These are phyloP conservation scores for Elsinoe necatrix DNA, from an alignment of 2,329 filamentous ascomycete species.

Conservation along the genomic window DNA sequence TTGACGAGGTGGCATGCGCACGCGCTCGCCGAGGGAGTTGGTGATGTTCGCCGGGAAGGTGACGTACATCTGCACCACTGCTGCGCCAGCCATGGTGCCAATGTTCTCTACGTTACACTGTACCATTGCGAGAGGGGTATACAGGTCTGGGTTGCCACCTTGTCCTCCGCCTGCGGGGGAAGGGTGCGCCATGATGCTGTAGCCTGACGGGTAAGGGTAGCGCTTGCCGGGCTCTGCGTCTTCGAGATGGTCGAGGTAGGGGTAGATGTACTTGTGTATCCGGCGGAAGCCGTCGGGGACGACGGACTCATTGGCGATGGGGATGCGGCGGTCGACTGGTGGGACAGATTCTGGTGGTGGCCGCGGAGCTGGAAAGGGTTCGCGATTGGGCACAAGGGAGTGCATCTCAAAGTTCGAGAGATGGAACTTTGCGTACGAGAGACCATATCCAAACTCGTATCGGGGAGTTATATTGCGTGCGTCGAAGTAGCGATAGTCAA, in stretches of 20 bases:
- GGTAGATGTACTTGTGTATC: conserved; percentile 64
- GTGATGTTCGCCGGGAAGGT: conserved; percentile 31
- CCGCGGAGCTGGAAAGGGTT: conserved; percentile 37
- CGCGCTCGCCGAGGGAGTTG: conserved; percentile 21
- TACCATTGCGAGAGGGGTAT: conserved; percentile 45
- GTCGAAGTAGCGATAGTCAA: conserved; percentile 88
- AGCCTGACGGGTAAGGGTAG: conserved; percentile 50
- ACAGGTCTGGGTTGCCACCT: conserved; percentile 60
- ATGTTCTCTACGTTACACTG: conserved; percentile 53
- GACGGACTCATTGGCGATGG: conserved; percentile 48
- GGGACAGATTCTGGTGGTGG: conserved; percentile 43
- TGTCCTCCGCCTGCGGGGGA: conserved; percentile 63
- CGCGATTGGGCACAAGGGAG: conserved; percentile 17
- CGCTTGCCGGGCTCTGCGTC: conserved; percentile 36
- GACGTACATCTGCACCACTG: conserved; percentile 52
- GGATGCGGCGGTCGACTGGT: conserved; percentile 47
- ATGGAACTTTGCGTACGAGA: conserved; percentile 61
- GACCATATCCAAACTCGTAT: conserved; percentile 78
- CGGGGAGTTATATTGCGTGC: conserved; percentile 63
- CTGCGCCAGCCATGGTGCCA: conserved; percentile 45
- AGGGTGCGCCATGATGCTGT: conserved; percentile 39
- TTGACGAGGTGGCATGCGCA: conserved; percentile 41
- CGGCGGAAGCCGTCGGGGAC: conserved; percentile 54
- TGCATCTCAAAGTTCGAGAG: conserved; percentile 12
- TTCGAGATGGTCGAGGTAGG: conserved; percentile 51